Conservation (phyloP, 2,329 filamentous ascomycete species). For the Cercospora citrullina region DNA sequence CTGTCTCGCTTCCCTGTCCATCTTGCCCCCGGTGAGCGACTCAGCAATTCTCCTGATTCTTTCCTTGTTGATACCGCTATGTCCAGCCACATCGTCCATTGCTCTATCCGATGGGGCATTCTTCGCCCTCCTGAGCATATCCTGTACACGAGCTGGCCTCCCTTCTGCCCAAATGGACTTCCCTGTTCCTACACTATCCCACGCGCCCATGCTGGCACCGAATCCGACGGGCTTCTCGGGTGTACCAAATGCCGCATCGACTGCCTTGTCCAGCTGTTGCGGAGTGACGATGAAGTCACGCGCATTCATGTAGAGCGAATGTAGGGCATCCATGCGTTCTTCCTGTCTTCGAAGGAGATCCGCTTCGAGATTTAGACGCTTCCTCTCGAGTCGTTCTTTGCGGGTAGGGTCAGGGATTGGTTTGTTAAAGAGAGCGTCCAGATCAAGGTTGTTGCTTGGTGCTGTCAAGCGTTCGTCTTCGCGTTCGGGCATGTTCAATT, state of each 20-base stretch:
- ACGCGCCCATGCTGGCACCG: constrained; percentile 37
- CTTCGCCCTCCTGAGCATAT: constrained; percentile 46
- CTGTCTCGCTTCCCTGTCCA: constrained; percentile 36
- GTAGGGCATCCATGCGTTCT: constrained; percentile 62
- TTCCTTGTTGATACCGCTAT: constrained; percentile 52
- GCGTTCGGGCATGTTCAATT: constrained; percentile 65
- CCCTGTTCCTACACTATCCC: constrained; percentile 16
- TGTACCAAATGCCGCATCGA: constrained; percentile 75
- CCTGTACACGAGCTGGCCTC: constrained; percentile 51
- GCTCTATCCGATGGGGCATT: constrained; percentile 36
- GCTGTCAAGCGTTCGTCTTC: constrained; percentile 76
- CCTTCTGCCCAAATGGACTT: constrained; percentile 54
- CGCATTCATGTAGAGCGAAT: constrained; percentile 87
- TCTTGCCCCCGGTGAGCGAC: constrained; percentile 67
- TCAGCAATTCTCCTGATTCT: constrained; percentile 66
- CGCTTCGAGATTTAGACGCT: constrained; percentile 28
- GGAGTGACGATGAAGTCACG: constrained; percentile 83
- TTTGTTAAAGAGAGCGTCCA: constrained; percentile 38
- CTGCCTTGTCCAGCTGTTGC: constrained; percentile 68
- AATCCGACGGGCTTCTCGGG: constrained; percentile 46
- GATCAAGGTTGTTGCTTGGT: constrained; percentile 55
- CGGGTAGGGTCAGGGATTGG: constrained; percentile 62
- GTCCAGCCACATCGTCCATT: constrained; percentile 40
- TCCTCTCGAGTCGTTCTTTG: constrained; percentile 54
- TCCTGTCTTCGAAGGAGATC: constrained; percentile 27